Conservation (phyloP, 129 eudicot genomes). For the Helianthus tuberosus region DNA sequence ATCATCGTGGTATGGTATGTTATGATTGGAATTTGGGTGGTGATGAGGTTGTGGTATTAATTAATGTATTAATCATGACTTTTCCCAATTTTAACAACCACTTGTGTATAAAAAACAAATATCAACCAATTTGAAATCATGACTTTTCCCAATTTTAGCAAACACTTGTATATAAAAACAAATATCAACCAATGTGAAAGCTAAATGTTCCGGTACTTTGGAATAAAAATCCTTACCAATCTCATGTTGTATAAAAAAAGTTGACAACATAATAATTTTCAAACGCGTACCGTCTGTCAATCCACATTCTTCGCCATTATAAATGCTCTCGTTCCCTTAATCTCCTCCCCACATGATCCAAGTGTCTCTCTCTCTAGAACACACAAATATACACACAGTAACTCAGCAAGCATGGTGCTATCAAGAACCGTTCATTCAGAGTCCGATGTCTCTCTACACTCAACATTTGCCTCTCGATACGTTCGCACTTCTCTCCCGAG, state of each 20-base stretch:
- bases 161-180: neutral
- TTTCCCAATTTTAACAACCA: too few relatives aligned
- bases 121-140: neutral
- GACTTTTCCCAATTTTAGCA: too few relatives aligned
- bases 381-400: slow-evolving; percentile 18
- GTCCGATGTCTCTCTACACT: slow-evolving; percentile 68
- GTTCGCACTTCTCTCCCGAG: slow-evolving; percentile 72
- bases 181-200: neutral
- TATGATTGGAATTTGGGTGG: too few relatives aligned
- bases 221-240: neutral
- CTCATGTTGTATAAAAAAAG: too few relatives aligned
- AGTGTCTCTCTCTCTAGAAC: neutral
- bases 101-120: neutral
- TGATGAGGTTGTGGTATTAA: too few relatives aligned
- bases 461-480: slow-evolving; percentile 85
- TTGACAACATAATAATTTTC: neutral
- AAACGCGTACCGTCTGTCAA: slow-evolving; percentile 1
- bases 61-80: too few relatives aligned
- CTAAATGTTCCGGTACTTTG: neutral
- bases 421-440: slow-evolving; percentile 47
- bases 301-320: slow-evolving; percentile 11
- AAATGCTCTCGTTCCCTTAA: slow-evolving; percentile 8
- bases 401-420: slow-evolving; percentile 55
- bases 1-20: too few relatives aligned
- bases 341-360: slow-evolving; percentile 23